Conservation (phyloP, 1,284 basidiomycete species). For the Trametes polyzona region DNA sequence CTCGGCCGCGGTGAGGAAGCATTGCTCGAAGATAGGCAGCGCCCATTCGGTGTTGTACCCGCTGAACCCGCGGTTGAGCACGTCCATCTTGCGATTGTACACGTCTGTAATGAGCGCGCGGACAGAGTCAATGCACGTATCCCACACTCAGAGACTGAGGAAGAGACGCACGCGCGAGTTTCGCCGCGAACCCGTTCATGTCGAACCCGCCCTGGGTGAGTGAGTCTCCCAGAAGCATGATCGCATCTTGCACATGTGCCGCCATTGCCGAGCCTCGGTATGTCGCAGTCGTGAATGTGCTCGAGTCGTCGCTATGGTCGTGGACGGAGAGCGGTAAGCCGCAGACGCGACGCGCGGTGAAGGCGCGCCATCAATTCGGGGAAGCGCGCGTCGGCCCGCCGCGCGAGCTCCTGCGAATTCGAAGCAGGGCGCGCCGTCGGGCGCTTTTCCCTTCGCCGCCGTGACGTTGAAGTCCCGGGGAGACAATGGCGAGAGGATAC, state of each 20-base stretch:
- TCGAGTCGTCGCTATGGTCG: neutral
- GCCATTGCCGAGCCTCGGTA: slow-evolving; percentile 46
- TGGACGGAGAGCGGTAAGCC: neutral
- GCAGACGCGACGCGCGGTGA: no score
- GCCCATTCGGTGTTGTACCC: slow-evolving; percentile 90
- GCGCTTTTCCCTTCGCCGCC: no score
- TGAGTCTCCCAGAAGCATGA: slow-evolving; percentile 80
- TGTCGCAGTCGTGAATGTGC: neutral
- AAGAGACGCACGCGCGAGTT: slow-evolving; percentile 58
- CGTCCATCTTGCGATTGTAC: slow-evolving; percentile 80
- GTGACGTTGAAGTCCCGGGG: no score
- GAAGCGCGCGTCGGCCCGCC: no score
- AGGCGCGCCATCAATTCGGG: no score
- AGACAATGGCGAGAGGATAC: no score
- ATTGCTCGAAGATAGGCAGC: slow-evolving; percentile 74
- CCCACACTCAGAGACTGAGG: neutral
- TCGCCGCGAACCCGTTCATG: slow-evolving; percentile 61
- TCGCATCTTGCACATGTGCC: slow-evolving; percentile 58
- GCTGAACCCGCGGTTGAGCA: slow-evolving; percentile 79
- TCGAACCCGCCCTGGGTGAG: slow-evolving; percentile 71
- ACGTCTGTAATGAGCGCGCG: slow-evolving; percentile 49
- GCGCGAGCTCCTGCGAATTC: no score
- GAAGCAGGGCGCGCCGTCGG: no score
- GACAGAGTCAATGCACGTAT: neutral
- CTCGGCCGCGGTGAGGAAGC: slow-evolving; percentile 57